Conservation (phyloP, 108 stramenopile species). For the Cylindrotheca fusiformis region DNA sequence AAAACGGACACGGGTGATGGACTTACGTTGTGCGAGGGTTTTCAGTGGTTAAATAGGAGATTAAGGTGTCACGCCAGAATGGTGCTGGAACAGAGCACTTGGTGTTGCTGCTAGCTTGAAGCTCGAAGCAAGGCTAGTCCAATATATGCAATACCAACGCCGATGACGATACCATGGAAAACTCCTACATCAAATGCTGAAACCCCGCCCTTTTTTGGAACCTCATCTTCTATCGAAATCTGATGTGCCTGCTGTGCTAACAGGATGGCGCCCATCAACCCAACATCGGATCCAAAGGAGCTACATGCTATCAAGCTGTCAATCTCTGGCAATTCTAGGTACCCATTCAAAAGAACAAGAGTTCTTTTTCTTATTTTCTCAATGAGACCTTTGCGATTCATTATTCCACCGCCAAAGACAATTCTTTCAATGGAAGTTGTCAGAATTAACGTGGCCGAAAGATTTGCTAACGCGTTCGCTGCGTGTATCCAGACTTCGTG, state of each 20-base stretch:
- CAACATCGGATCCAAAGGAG: slow-evolving; percentile 52
- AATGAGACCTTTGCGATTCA: slow-evolving; percentile 75
- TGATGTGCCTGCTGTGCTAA: slow-evolving; percentile 61
- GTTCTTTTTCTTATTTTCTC: slow-evolving; percentile 62
- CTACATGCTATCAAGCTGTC: slow-evolving; percentile 35
- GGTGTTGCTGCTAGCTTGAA: too few relatives aligned
- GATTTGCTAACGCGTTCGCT: slow-evolving; percentile 90
- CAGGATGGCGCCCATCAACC: slow-evolving; percentile 70
- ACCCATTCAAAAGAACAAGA: slow-evolving; percentile 82
- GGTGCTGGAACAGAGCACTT: too few relatives aligned
- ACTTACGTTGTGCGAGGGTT: too few relatives aligned
- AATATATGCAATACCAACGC: not conserved
- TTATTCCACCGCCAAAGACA: slow-evolving; percentile 91
- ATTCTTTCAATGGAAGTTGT: slow-evolving; percentile 84
- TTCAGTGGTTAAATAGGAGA: too few relatives aligned
- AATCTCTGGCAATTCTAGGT: slow-evolving; percentile 67
- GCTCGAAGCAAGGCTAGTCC: too few relatives aligned
- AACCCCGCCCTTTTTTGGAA: too few relatives aligned
- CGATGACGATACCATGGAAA: not conserved
- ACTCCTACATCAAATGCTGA: not conserved
- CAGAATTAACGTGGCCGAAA: slow-evolving; percentile 84
- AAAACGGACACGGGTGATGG: too few relatives aligned
- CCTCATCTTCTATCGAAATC: too few relatives aligned
- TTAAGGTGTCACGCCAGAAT: too few relatives aligned
- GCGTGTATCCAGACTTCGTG: slow-evolving; percentile 87